phyloP scores from a whole-genome alignment of 257 asterid genomes.

The Nicotiana noctiflora region DNA sequence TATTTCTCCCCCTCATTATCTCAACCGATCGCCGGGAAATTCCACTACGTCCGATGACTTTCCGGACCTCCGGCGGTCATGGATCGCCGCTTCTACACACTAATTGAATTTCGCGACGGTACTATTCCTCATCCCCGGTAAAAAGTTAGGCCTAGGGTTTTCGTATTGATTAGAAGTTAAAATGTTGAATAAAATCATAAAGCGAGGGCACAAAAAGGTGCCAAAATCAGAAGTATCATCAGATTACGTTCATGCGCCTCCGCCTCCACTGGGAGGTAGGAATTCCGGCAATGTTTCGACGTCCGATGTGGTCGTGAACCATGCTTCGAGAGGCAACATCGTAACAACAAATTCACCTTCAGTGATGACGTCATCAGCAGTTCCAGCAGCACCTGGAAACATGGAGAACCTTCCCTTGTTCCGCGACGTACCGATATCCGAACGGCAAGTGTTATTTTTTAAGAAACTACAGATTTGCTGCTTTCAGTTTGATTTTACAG shows the following conservation, averaged over 20 bases:
- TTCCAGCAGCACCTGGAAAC: constrained; percentile 5
- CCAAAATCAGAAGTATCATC: constrained; percentile 27
- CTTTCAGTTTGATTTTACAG: constrained; percentile 22
- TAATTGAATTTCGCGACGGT: background rate
- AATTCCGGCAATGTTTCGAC: constrained; percentile 36
- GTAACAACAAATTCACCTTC: background rate
- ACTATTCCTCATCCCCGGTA: background rate
- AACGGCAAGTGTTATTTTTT: constrained; percentile 20
- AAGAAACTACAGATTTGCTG: constrained; percentile 24
- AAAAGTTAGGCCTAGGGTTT: constrained; percentile 31
- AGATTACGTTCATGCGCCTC: constrained; percentile 19
- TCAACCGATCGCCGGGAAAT: constrained; percentile 24
- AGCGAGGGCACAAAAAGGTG: constrained; percentile 39
- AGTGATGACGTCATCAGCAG: background rate
- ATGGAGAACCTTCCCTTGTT: constrained; percentile 25
- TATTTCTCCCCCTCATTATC: background rate
- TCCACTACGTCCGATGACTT: constrained; percentile 12
- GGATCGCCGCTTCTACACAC: constrained; percentile 5
- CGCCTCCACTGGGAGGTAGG: constrained; percentile 19
- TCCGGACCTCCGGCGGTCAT: constrained; percentile 19
- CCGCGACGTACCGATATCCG: constrained; percentile 19
- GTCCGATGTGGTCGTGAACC: constrained; percentile 43
- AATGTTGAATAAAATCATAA: constrained; percentile 43
- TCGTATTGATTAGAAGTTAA: constrained; percentile 3
- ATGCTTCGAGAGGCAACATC: constrained; percentile 34